Percentiles rank a stretch among this genome's conserved stretches.
phyloP scores from a whole-genome alignment of 805 yeast species.

The Teunomyces panamensis region DNA sequence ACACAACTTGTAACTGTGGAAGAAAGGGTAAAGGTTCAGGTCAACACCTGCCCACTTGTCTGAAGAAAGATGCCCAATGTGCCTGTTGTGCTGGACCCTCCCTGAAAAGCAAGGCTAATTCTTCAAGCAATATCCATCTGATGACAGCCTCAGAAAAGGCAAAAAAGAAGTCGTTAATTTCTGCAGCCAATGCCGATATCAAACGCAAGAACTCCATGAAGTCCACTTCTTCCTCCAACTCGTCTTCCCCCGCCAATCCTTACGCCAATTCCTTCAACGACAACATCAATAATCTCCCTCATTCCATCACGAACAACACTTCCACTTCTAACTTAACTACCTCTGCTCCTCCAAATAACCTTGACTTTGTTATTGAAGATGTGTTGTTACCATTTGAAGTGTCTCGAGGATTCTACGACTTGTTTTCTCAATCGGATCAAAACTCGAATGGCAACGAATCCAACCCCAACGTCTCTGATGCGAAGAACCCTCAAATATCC shows the following conservation, averaged over 20 bases:
- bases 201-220: constrained; percentile 6
- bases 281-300: neutral
- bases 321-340: neutral
- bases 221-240: neutral
- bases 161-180: constrained; percentile 15
- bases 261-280: neutral
- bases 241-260: constrained; percentile 4
- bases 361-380: constrained; percentile 28
- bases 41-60: constrained; percentile 34
- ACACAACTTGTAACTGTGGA: constrained; percentile 70
- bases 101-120: constrained; percentile 1
- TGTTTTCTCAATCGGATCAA: constrained; percentile 16
- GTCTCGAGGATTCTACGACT: constrained; percentile 28
- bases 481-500: constrained; percentile 3
- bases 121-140: constrained; percentile 9
- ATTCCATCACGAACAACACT: neutral
- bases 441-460: neutral
- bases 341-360: neutral
- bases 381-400: constrained; percentile 27
- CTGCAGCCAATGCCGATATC: constrained; percentile 13
- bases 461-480: neutral
- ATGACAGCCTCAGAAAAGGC: constrained; percentile 12
- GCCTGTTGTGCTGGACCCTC: constrained; percentile 27
- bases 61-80: constrained; percentile 39
- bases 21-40: constrained; percentile 45